Evolutionary conservation across 257 asterid genomes (phyloP).

Genomic region (Galeopsis tetrahit): DNA sequence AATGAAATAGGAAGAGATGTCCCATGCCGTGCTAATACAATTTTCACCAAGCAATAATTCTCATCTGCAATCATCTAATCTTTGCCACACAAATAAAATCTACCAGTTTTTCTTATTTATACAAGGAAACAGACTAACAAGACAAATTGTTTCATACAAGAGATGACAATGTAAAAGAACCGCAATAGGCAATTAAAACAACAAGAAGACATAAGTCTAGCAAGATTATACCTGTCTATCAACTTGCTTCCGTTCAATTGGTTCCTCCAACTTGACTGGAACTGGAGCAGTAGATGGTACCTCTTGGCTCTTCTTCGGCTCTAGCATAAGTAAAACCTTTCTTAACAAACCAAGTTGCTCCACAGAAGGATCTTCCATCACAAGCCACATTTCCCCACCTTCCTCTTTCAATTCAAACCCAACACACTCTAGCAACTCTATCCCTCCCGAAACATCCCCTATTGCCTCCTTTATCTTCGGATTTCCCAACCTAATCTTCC

Average conservation of each 20-base stretch:
- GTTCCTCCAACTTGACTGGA: slow-evolving; percentile 53
- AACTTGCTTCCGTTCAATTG: slow-evolving; percentile 51
- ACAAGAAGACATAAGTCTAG: not conserved
- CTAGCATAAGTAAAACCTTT: slow-evolving; percentile 58
- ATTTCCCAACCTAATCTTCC: slow-evolving; percentile 89
- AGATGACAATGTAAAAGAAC: not conserved
- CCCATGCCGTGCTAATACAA: not conserved
- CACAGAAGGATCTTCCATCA: slow-evolving; percentile 70
- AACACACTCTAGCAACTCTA: slow-evolving; percentile 78
- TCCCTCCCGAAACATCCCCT: slow-evolving; percentile 75
- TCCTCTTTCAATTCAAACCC: slow-evolving; percentile 87
- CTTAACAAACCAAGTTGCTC: slow-evolving; percentile 53
- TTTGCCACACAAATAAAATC: not conserved
- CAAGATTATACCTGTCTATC: slow-evolving; percentile 79
- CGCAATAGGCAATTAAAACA: not conserved
- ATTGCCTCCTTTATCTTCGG: slow-evolving; percentile 91
- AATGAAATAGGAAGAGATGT: not conserved
- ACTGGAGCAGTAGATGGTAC: slow-evolving; percentile 40
- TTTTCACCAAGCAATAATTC: not conserved
- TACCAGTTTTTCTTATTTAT: not conserved
- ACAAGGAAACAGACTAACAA: not conserved
- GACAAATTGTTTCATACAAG: not conserved
- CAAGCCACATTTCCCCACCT: slow-evolving; percentile 80
- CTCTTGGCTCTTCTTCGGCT: slow-evolving; percentile 55
- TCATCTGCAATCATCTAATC: slow-evolving; percentile 2